Percentiles rank a stretch among this genome's conserved stretches.
Evolutionary conservation across 2,329 filamentous ascomycete genomes (phyloP).

Genomic region (Arachnopeziza araneosa): DNA sequence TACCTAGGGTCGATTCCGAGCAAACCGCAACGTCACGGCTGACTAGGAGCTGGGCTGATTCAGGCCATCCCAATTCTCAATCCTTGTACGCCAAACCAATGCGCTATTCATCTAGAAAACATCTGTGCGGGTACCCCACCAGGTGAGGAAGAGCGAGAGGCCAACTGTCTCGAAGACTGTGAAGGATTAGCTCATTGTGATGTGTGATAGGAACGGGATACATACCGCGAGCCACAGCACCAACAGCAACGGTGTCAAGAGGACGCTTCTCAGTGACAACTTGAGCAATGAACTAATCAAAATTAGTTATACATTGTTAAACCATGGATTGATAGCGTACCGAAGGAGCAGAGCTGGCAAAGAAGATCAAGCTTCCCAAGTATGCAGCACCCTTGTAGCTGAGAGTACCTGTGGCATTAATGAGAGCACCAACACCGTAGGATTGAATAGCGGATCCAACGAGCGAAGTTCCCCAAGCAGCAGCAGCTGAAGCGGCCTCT

Average conservation of each 20-base stretch:
- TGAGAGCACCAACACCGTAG: slow-evolving; percentile 82
- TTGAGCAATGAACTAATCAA: slow-evolving; percentile 70
- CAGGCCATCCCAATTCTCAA: not conserved
- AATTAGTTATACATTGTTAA: slow-evolving; percentile 2
- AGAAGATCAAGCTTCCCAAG: slow-evolving; percentile 85
- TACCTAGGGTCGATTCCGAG: slow-evolving; percentile 10
- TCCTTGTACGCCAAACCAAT: not conserved
- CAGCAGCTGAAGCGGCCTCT: slow-evolving; percentile 81
- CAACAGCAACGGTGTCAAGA: slow-evolving; percentile 82
- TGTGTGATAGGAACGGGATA: not conserved
- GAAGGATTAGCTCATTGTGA: not conserved
- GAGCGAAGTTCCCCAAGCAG: slow-evolving; percentile 86
- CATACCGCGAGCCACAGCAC: slow-evolving; percentile 62
- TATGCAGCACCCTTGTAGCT: slow-evolving; percentile 97
- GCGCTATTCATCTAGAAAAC: not conserved
- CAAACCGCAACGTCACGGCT: slow-evolving; percentile 12
- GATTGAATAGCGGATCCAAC: slow-evolving; percentile 83
- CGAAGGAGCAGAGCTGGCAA: slow-evolving; percentile 79
- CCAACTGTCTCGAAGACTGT: slow-evolving; percentile 82
- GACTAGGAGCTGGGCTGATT: not conserved
- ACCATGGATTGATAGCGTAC: slow-evolving; percentile 48
- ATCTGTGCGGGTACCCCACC: slow-evolving; percentile 89
- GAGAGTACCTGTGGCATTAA: slow-evolving; percentile 91
- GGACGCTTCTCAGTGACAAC: slow-evolving; percentile 88
- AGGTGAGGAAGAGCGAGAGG: slow-evolving; percentile 86